phyloP scores from a whole-genome alignment of 2,329 filamentous ascomycete species.

The Huntiella abstrusa region DNA sequence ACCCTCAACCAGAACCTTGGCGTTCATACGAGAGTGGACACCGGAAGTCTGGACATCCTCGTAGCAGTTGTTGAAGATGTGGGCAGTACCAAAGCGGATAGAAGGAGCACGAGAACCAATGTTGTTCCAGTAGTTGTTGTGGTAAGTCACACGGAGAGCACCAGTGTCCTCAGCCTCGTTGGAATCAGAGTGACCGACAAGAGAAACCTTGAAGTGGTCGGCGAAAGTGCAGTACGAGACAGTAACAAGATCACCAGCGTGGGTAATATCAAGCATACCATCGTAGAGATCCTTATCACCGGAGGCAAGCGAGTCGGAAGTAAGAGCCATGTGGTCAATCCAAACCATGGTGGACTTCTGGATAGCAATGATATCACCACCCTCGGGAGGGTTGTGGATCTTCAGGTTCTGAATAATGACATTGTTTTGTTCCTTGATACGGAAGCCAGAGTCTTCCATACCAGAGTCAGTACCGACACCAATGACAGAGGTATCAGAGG shows the following conservation, averaged over 20 bases:
- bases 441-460: slow-evolving; percentile 25
- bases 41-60: slow-evolving; percentile 24
- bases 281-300: slow-evolving; percentile 26
- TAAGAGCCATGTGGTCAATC: slow-evolving; percentile 27
- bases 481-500: slow-evolving; percentile 31
- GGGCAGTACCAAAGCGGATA: slow-evolving; percentile 42
- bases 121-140: slow-evolving; percentile 42
- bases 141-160: slow-evolving; percentile 38
- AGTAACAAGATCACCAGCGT: slow-evolving; percentile 25
- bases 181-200: slow-evolving; percentile 41
- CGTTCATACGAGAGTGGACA: slow-evolving; percentile 34
- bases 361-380: slow-evolving; percentile 32
- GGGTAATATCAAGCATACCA: slow-evolving; percentile 25
- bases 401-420: slow-evolving; percentile 39
- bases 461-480: slow-evolving; percentile 27
- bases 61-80: slow-evolving; percentile 28
- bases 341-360: slow-evolving; percentile 29
- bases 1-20: slow-evolving; percentile 34
- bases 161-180: slow-evolving; percentile 39
- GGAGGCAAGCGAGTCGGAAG: slow-evolving; percentile 16
- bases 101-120: slow-evolving; percentile 40
- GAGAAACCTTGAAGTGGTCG: slow-evolving; percentile 34
- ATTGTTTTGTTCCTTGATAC: slow-evolving; percentile 28
- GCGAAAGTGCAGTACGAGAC: slow-evolving; percentile 25
- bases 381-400: slow-evolving; percentile 27